Evolutionary conservation across 2,329 filamentous ascomycete species (phyloP).

Genomic region (Phyllosticta capitalensis): DNA sequence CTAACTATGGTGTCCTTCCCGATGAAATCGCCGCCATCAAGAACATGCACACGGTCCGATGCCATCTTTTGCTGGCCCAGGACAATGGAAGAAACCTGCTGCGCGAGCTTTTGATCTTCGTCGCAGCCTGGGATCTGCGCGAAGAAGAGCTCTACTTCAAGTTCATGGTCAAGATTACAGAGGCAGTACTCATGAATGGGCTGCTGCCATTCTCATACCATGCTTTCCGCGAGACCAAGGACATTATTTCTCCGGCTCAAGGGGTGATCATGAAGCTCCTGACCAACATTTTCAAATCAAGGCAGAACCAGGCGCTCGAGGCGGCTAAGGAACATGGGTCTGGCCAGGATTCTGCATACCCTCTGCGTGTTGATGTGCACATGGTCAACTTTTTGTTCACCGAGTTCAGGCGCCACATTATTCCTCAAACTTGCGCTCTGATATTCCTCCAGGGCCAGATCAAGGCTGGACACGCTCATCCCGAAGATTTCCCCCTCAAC

Average conservation of each 20-base stretch:
- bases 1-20: conserved; percentile 38
- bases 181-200: conserved; percentile 81
- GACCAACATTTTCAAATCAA: conserved; percentile 73
- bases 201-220: conserved; percentile 89
- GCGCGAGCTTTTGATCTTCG: conserved; percentile 86
- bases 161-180: conserved; percentile 91
- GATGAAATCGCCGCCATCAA: conserved; percentile 50
- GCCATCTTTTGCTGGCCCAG: conserved; percentile 78
- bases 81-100: conserved; percentile 86
- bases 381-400: conserved; percentile 85
- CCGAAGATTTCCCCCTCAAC: conserved; percentile 85
- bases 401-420: conserved; percentile 83
- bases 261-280: conserved; percentile 85
- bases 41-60: conserved; percentile 83
- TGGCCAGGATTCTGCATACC: conserved; percentile 16
- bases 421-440: conserved; percentile 87
- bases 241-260: conserved; percentile 91
- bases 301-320: conserved; percentile 32
- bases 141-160: conserved; percentile 94
- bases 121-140: conserved; percentile 91
- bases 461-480: conserved; percentile 61
- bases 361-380: conserved; percentile 45
- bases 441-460: conserved; percentile 92
- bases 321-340: conserved; percentile 5
- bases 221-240: conserved; percentile 82